phyloP scores from a whole-genome alignment of 805 yeast genomes.

The Sugiyamaella americana region DNA sequence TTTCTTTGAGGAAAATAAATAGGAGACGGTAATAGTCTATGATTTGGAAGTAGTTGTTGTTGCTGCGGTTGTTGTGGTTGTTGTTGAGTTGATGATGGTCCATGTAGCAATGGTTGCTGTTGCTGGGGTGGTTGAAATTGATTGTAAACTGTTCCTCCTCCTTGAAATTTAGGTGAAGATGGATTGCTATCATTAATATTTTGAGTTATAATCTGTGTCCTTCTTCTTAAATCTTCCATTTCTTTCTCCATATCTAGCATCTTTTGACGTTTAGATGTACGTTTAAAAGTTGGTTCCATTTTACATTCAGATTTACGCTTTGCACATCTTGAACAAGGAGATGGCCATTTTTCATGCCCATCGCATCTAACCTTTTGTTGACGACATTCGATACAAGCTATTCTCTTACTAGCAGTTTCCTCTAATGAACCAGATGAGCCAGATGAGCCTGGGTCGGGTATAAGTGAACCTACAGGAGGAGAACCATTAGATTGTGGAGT shows the following conservation, averaged over 20 bases:
- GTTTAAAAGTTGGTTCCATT: conserved; percentile 71
- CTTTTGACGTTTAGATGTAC: conserved; percentile 72
- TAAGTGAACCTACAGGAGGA: neutral
- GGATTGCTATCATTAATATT: neutral
- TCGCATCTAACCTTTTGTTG: conserved; percentile 83
- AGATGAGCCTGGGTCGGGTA: conserved; percentile 1
- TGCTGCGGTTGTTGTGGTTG: neutral
- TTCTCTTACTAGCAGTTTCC: conserved; percentile 37
- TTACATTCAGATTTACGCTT: conserved; percentile 67
- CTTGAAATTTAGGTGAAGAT: neutral
- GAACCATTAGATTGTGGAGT: too few species aligned
- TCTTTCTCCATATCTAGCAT: conserved; percentile 60
- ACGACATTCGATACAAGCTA: conserved; percentile 94
- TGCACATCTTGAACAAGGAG: conserved; percentile 75
- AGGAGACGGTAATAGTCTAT: conserved; percentile 6
- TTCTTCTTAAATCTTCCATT: conserved; percentile 56
- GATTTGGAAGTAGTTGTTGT: conserved; percentile 2
- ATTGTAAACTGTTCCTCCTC: neutral
- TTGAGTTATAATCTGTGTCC: conserved; percentile 1
- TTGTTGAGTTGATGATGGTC: neutral
- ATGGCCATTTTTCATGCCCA: conserved; percentile 68
- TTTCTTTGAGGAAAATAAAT: conserved; percentile 6
- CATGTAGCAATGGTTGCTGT: conserved; percentile 1
- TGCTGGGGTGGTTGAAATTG: neutral
- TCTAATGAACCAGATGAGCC: conserved; percentile 1